Evolutionary conservation across 345 rosid genomes (phyloP).

Genomic region (Pistacia integerrima): DNA sequence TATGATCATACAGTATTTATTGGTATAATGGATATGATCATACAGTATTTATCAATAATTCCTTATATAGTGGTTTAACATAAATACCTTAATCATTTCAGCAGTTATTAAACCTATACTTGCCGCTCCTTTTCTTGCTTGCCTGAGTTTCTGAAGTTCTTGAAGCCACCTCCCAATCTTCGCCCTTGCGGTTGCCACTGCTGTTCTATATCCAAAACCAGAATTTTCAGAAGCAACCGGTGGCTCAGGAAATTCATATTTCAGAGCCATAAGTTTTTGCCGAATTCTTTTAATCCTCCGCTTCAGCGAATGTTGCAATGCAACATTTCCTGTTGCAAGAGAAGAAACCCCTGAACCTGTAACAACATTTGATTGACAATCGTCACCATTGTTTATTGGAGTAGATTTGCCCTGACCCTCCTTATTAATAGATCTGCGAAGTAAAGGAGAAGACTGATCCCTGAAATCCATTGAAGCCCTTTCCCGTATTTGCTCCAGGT

Average conservation of each 20-base stretch:
- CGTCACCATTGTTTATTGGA: constrained; percentile 48
- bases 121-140: constrained; percentile 80
- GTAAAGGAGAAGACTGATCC: constrained; percentile 76
- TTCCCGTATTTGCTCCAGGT: constrained; percentile 78
- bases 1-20: background rate
- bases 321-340: constrained; percentile 39
- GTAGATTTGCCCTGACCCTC: constrained; percentile 59
- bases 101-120: constrained; percentile 65
- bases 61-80: constrained; percentile 10
- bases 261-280: constrained; percentile 78
- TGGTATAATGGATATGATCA: no score
- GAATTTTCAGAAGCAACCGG: constrained; percentile 49
- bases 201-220: constrained; percentile 64
- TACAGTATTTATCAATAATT: no score
- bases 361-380: constrained; percentile 45
- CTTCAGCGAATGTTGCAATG: constrained; percentile 59
- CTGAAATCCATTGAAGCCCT: constrained; percentile 83
- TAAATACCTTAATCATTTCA: constrained; percentile 71
- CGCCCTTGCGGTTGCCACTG: constrained; percentile 69
- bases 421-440: constrained; percentile 54
- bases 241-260: constrained; percentile 61
- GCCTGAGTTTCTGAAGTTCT: constrained; percentile 76
- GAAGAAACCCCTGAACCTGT: constrained; percentile 34
- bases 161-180: constrained; percentile 84
- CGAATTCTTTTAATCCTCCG: constrained; percentile 68